Evolutionary conservation across 768 basidiomycete genomes (phyloP).

Genomic region (Termitomyces sp.): DNA sequence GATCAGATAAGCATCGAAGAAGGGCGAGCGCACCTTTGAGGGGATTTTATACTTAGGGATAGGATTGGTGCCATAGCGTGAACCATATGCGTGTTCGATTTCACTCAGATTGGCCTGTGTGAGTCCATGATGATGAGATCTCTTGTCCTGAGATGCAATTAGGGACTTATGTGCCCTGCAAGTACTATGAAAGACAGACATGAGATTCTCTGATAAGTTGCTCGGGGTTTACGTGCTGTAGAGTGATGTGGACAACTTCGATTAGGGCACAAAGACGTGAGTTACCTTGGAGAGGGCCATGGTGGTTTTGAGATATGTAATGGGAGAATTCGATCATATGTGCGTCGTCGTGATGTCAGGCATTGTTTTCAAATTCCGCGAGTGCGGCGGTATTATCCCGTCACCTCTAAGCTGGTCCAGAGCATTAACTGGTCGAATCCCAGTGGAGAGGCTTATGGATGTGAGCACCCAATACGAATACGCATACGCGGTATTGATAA

Average conservation of each 20-base stretch:
- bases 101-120: conserved; percentile 26
- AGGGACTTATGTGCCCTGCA: neutral
- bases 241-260: neutral
- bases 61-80: conserved; percentile 55
- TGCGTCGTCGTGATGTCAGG: neutral
- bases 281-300: conserved; percentile 63
- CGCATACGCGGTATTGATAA: neutral
- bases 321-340: neutral
- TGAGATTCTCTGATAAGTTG: conserved; percentile 54
- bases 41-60: conserved; percentile 68
- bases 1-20: neutral
- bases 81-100: conserved; percentile 45
- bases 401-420: no score
- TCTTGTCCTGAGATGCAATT: conserved; percentile 36
- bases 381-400: neutral
- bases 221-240: conserved; percentile 65
- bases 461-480: neutral
- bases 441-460: neutral
- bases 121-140: conserved; percentile 27
- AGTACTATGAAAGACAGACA: conserved; percentile 21
- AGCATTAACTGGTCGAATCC: neutral
- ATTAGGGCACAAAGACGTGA: neutral
- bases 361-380: neutral
- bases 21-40: conserved; percentile 31
- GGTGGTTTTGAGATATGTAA: conserved; percentile 8